Base-by-base conservation (phyloP, 768 basidiomycete genomes). In the Phlegmacium glaucopus region DNA sequence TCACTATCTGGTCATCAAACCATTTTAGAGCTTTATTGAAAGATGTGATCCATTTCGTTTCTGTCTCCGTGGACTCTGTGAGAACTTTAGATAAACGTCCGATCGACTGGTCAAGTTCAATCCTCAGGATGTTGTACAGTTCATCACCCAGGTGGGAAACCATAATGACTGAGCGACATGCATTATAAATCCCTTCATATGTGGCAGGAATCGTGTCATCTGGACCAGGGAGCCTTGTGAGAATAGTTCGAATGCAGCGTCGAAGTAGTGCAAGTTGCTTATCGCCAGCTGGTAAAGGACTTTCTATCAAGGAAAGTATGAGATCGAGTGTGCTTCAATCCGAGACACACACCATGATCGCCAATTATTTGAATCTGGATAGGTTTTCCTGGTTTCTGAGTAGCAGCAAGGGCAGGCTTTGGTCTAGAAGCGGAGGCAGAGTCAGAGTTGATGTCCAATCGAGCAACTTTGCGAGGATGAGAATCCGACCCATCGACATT, bases 401-500 rank as follows among this genome's bases (percentile, higher is more conserved):
- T 5, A 22, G 22, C 40, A 17, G 29, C 34, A 10, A 18, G 58
- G 15, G 37, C 10, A 6, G 63, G 60, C 54, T 62, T 68, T 34
- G 72, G 73, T 61, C 87, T 80, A 65, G 74, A 80, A 56, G 82
- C 79, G 63, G 82, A 80, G 54, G 77, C 77, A 56, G 82, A 76
- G 69, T 87, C 85, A 66, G 77, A 80, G 72, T 85, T 82, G 57
- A 70, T 68, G 52, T 76, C 77, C 66, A 85, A 69, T 52, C 85
- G 82, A 51, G 83, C 75, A 48, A 78, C 79, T 72, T 90, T 89
- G 66, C 75, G 77, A 53, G 79, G 78, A 69, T 76, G 80, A 66
- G 78, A 78, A 61, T 70, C 77, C 60, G 71, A 75, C 66, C 73
- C 74, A 48, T 74, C 70, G 25, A 36, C 64, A n/a, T 61, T 54